A percentile compares a stretch with the other conserved stretches of the same genome.
phyloP scores from a whole-genome alignment of 176 grass and related monocot species.

The maize (Zea mays) region DNA sequence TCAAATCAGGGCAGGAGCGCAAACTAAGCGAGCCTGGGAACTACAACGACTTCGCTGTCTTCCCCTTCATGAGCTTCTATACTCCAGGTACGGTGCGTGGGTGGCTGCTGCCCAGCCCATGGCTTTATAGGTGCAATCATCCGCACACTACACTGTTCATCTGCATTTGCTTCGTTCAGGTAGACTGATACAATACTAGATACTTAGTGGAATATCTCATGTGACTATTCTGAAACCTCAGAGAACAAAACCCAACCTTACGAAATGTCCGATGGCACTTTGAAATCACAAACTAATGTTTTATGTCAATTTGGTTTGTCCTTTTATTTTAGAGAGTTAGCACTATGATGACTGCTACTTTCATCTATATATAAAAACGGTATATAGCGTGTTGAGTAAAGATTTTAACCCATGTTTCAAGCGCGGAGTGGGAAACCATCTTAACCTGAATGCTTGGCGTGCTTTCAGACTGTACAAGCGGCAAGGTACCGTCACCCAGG shows the following conservation, averaged over 20 bases:
- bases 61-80: not conserved
- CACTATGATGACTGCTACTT: not conserved
- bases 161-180: no score
- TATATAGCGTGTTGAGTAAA: not conserved
- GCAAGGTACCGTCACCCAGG: not conserved
- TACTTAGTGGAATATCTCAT: not conserved
- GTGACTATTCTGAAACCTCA: not conserved
- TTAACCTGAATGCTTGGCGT: not conserved
- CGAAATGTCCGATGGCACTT: not conserved
- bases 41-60: not conserved
- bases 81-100: not conserved
- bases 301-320: not conserved
- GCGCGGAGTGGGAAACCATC: no score
- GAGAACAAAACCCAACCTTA: not conserved
- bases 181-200: no score
- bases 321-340: not conserved
- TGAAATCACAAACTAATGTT: not conserved
- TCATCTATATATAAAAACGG: not conserved
- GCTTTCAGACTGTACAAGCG: constrained; percentile 1
- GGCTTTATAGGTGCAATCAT: no score
- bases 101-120: no score
- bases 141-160: no score
- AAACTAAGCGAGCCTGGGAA: no score
- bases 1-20: no score
- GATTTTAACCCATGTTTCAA: not conserved